Percentiles rank a stretch among this genome's conserved stretches.
These are phyloP conservation scores for Pyricularia grisea DNA, from an alignment of 2,329 filamentous ascomycete genomes.

Conservation along the genomic window DNA sequence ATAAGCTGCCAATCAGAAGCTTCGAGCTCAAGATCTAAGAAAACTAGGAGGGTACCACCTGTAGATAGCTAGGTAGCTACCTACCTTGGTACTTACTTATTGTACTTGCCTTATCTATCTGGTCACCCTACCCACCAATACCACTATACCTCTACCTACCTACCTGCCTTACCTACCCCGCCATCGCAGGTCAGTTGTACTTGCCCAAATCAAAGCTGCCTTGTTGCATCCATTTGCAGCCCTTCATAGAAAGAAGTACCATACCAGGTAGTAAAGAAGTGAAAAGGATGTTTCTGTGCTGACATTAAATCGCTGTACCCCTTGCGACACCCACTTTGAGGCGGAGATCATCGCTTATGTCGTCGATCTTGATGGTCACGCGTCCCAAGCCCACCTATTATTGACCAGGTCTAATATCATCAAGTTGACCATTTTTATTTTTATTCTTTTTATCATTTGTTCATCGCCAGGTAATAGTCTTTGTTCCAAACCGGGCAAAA, in stretches of 20 bases:
- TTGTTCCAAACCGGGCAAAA: neutral
- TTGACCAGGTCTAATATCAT: neutral
- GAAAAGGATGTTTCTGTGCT: neutral
- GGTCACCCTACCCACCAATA: neutral
- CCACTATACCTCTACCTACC: neutral
- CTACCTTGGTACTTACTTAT: too few relatives aligned
- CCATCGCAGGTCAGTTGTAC: neutral
- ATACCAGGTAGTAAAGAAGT: too few relatives aligned
- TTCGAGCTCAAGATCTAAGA: neutral
- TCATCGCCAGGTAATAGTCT: neutral
- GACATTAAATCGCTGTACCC: neutral
- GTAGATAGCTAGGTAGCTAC: too few relatives aligned
- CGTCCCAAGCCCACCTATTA: neutral
- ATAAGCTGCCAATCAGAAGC: neutral
- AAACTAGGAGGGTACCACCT: neutral
- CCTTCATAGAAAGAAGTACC: too few relatives aligned
- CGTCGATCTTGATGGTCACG: neutral
- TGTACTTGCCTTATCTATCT: neutral
- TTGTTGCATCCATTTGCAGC: neutral
- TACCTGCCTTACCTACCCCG: too few relatives aligned
- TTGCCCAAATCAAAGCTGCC: neutral
- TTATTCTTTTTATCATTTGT: neutral
- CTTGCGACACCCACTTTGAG: neutral
- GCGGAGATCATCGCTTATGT: neutral
- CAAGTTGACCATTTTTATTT: neutral